These are phyloP conservation scores for Zalaria sp. DNA, from an alignment of 2,329 filamentous ascomycete species.

Conservation along the genomic window DNA sequence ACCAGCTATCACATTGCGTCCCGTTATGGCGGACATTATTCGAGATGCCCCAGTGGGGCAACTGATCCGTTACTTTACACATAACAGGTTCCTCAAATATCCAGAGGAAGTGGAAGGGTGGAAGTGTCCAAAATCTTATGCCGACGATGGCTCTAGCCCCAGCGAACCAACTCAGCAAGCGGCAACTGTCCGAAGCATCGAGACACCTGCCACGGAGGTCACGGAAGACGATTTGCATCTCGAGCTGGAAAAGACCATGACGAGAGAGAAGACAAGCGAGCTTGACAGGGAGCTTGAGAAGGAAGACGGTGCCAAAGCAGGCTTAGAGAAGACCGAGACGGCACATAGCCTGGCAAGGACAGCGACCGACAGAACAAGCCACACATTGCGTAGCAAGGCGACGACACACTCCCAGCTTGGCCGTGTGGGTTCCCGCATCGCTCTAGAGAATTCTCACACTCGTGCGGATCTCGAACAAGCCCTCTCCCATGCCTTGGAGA, in stretches of 20 bases:
- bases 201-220: background rate
- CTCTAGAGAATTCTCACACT: slow-evolving; percentile 5
- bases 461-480: slow-evolving; percentile 2
- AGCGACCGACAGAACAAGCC: slow-evolving; percentile 1
- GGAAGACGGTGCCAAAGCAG: background rate
- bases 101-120: slow-evolving; percentile 42
- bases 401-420: slow-evolving; percentile 2
- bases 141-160: slow-evolving; percentile 7
- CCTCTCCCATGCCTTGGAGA: background rate
- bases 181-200: background rate
- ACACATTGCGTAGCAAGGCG: background rate
- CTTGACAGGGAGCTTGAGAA: background rate
- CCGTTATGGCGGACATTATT: slow-evolving; percentile 19
- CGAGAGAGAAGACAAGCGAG: background rate
- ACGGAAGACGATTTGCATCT: slow-evolving; percentile 1
- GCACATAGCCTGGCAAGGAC: slow-evolving; percentile 2
- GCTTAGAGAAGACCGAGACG: background rate
- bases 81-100: slow-evolving; percentile 29
- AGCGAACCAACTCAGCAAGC: background rate
- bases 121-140: slow-evolving; percentile 32
- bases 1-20: too few relatives aligned
- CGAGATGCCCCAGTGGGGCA: slow-evolving; percentile 34
- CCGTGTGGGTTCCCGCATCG: slow-evolving; percentile 1
- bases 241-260: background rate
- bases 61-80: slow-evolving; percentile 27